Evolutionary conservation across 371 early-diverging fungal genomes (phyloP), one percentile per base, ranked within the genome.

Genomic region (Blastocladiella emersonii): DNA sequence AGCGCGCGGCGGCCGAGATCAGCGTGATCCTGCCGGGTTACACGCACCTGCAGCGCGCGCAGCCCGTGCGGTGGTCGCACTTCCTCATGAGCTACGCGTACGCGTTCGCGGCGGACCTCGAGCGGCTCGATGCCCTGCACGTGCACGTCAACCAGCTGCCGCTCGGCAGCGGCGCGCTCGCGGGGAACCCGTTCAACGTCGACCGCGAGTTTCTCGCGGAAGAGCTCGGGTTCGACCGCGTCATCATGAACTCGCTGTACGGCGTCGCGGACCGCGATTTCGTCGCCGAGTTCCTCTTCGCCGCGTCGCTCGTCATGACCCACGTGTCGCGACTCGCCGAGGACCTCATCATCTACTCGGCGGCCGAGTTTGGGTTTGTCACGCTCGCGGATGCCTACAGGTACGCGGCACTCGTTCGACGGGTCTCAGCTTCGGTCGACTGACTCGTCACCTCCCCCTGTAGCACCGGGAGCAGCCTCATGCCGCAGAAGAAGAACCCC

Each of bases 401-500:
- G 81, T 80, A 66, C 12, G 62, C 25, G n/a, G 3, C n/a, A 19
- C 36, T 36, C n/a, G 17, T 45, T 59, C 25, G 19, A 51, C 35
- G 27, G 15, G 39, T 62, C 61, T 61, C 27, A 0, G 35, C 43
- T 55, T 63, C 21, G 4, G 0, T 39, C 3, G 8, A 23, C n/a
- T n/a, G n/a, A n/a, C n/a, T n/a, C n/a, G n/a, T n/a, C n/a, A n/a
- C n/a, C n/a, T n/a, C n/a, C n/a, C 13, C 13, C 13, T 37, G 7
- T 69, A 87, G 91, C 70, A 97, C 95, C n/a, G 98, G 98, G 6
- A 89, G 90, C 72, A 91, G 91, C 68, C 74, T 97, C 76, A 97
- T 97, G 98, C 98, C 98, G 39, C 98, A 97, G 72, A 97, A 97
- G 78, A 95, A 95, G 84, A 97, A 97, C 78, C 93, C 98, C 5